Base-by-base conservation (phyloP, 2,329 filamentous ascomycete genomes). In the Zasmidium angulare region DNA sequence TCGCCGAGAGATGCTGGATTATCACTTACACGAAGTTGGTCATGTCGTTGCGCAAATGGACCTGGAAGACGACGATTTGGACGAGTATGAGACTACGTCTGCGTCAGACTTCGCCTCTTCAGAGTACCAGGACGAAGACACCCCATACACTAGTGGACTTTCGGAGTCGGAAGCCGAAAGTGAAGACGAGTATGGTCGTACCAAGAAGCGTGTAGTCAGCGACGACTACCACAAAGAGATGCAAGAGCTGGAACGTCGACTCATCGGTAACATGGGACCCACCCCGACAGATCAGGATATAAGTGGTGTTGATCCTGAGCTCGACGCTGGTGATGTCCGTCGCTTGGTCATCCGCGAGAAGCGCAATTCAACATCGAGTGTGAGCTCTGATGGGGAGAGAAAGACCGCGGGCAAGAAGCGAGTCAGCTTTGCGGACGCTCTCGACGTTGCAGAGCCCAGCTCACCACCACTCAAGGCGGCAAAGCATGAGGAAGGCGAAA, bases 1-100 rank as follows among this genome's bases (percentile, higher is more conserved):
- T 22, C 87, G 95, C 4, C 85, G 88, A 58, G 88, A 97, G 70
- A 98, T 99, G 93, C 81, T 98, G 7, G 84, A 90, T 63, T 99
- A 98, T 71, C 88, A 90, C 62, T 79, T 96, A 75, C 88, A 89
- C 48, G 93, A 98, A 74, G 88, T 99, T 58, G 91, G 92, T 2
- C 86, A 91, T 40, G 90, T 99, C 2, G 95, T 99, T 17, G 95
- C 95, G 17, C 92, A 98, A 76, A 83, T 99, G 49, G 86, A 96
- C 59, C 75, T 98, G 1, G 91, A 96, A 63, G 88, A 93, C 60
- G 80, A 80, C 19, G 79, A 72, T 24, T 80, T 83, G 40, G 79
- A 81, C 19, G 75, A 77, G 23, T 76, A 82, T 50, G 79, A 82
- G 40, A 67, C 57, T 21, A 66, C 58, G 46, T 67, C 55, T 46